Percentiles rank a stretch among this genome's conserved stretches.
phyloP scores from a whole-genome alignment of 345 rosid species.

The Eucalyptus sp. region DNA sequence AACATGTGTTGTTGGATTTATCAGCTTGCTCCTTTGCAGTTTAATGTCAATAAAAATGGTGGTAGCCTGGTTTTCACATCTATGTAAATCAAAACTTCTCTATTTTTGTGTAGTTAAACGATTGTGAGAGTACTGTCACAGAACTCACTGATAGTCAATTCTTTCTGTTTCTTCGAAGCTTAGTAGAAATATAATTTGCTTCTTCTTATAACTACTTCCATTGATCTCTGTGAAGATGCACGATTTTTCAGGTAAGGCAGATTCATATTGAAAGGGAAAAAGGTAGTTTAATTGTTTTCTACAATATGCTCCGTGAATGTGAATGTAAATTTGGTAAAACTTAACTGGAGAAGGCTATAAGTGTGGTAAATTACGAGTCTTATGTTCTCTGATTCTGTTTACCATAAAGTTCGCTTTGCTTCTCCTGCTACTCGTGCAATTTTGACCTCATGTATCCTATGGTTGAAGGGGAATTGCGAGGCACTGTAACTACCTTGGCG shows the following conservation, averaged over 20 bases:
- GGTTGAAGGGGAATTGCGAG: conserved; percentile 79
- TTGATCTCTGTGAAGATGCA: no score
- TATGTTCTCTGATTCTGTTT: background rate
- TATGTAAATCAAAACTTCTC: background rate
- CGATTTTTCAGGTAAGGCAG: background rate
- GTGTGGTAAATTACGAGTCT: fast-evolving
- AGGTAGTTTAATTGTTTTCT: background rate
- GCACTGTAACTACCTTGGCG: conserved; percentile 93
- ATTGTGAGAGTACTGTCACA: no score
- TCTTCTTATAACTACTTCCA: no score
- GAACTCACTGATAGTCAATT: background rate
- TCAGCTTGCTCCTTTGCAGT: background rate
- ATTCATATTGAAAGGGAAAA: background rate
- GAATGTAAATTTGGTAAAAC: background rate
- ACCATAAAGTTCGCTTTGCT: background rate
- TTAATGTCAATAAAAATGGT: background rate
- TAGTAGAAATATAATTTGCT: background rate
- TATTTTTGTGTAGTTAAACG: no score
- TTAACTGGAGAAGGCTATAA: background rate
- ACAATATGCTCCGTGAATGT: background rate
- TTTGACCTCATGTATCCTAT: background rate
- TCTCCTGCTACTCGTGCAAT: background rate
- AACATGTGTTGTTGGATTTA: background rate
- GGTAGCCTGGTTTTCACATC: background rate
- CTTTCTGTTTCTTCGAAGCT: background rate